Evolutionary conservation across 2,329 filamentous ascomycete species (phyloP).

Genomic region (Alternaria burnsii): DNA sequence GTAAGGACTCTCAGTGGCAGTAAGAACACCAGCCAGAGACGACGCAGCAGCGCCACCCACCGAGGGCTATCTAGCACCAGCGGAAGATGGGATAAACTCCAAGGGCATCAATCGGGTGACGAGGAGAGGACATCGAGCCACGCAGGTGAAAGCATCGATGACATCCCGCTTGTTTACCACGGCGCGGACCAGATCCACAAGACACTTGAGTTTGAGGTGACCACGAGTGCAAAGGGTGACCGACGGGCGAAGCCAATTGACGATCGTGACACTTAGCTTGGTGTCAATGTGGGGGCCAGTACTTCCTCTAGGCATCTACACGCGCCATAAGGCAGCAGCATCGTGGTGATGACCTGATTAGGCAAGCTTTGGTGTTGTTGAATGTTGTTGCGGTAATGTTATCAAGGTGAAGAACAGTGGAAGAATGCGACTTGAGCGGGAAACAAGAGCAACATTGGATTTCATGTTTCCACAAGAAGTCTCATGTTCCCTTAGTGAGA

Average conservation of each 20-base stretch:
- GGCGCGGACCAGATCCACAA: constrained; percentile 1
- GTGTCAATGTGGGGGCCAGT: neutral
- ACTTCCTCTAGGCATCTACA: neutral
- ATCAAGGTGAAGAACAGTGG: neutral
- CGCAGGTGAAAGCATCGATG: neutral
- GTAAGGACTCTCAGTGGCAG: constrained; percentile 1
- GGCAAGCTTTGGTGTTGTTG: constrained; percentile 1
- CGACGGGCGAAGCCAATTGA: constrained; percentile 1
- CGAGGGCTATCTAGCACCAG: neutral
- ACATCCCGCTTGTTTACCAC: constrained; percentile 5
- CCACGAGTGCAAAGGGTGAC: neutral
- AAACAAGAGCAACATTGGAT: neutral
- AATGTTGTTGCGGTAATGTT: neutral
- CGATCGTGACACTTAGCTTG: neutral
- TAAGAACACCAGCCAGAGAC: neutral
- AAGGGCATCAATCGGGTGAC: neutral
- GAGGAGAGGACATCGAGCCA: neutral
- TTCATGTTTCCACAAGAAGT: neutral
- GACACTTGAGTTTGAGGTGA: constrained; percentile 1
- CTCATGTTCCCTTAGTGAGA: neutral
- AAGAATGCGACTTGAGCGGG: neutral
- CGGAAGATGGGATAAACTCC: neutral
- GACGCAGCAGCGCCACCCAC: neutral
- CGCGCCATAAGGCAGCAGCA: neutral
- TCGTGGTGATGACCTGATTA: neutral